Evolutionary conservation across 2,329 filamentous ascomycete genomes (phyloP), one percentile per base, ranked within the genome.

Genomic region (Clarireedia hainanense): DNA sequence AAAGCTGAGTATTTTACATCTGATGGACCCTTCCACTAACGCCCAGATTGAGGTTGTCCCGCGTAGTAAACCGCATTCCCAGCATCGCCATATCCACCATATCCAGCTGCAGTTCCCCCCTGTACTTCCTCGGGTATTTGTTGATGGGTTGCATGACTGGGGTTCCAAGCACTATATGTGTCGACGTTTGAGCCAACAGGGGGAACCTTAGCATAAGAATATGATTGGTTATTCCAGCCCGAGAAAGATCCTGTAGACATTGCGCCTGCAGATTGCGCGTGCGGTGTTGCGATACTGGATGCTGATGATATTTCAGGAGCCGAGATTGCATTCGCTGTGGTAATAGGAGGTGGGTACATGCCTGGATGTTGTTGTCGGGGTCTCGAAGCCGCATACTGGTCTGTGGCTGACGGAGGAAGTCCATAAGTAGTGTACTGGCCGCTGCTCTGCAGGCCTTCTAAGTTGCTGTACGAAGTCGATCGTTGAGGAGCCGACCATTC

Each of bases 391-490:
- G 46, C 15, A 42, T 55, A 55, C 20, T 39, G 40, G n/a, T 45
- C 48, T 23, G 53, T 14, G 2, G 53, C 23, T 7, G 39, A 17
- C 17, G 59, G 57, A 12, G 62, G 55, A 34, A 64, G 57, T 10
- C 60, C 45, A 53, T 66, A 68, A 46, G 62, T 56, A 1, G 60
- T 15, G 50, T 65, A 64, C 26, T 64, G 65, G 14, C 64, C 61
- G 15, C 63, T 62, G n/a, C 45, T 62, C 12, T 64, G 64, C 26
- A 69, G 48, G 17, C 63, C 63, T 57, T 69, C 66, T 17, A 69
- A 59, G 52, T 67, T 68, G 47, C 64, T 64, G 46, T 68, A 70
- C 5, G 68, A 69, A 15, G 67, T 65, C 10, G 67, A 68, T 42
- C 67, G 62, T 48, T 68, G 65, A 20, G 68, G 68, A 9, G 57